Evolutionary conservation across 164 flowering plant genomes (phyloP), one percentile per base, ranked within the genome.

Genomic region (Dillenia suffruticosa): DNA sequence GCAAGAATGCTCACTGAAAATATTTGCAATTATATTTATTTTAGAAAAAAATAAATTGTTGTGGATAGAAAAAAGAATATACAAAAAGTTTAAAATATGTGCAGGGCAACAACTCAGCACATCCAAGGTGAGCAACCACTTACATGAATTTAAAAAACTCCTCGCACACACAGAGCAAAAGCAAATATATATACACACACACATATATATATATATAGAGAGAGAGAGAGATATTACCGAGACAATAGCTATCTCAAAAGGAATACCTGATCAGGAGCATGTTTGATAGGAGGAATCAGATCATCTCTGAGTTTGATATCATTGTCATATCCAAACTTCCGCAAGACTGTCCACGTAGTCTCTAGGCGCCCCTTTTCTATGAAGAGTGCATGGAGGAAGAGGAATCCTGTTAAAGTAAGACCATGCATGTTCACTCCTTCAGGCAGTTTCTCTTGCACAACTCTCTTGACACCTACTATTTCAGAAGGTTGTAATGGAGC

Each of bases 261-360:
- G 46, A 43, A 65, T 78, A 87, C 98, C 96, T 90, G 96, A 74
- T 93, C 99, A 59, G 97, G 87, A 51, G 80, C 74, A 58, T 80
- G 81, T 69, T 82, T 88, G 14, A 72, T 63, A 53, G 84, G 52
- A 68, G 92, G 92, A 62, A 87, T 73, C 16, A 85, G 79, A 63
- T 88, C 97, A 72, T 83, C 88, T 48, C 80, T 70, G 24, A 95
- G 86, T 70, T 82, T 90, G 49, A 92, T 76, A 58, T 92, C 96
- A 81, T 92, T 84, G 56, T 95, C 84, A 62, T 95, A 95, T 43
- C 97, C 99, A 77, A 88, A 95, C 69, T 92, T 92, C 75, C 97
- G 82, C 48, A 95, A 72, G 47, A 95, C 99, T 13, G 97, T 90
- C 99, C 99, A 95, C 55, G 99, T 95, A 70, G 99, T 95, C 81